Evolutionary conservation across 2,329 filamentous ascomycete species (phyloP), one percentile per base, ranked within the genome.

Genomic region (Sarocladium oryzae): DNA sequence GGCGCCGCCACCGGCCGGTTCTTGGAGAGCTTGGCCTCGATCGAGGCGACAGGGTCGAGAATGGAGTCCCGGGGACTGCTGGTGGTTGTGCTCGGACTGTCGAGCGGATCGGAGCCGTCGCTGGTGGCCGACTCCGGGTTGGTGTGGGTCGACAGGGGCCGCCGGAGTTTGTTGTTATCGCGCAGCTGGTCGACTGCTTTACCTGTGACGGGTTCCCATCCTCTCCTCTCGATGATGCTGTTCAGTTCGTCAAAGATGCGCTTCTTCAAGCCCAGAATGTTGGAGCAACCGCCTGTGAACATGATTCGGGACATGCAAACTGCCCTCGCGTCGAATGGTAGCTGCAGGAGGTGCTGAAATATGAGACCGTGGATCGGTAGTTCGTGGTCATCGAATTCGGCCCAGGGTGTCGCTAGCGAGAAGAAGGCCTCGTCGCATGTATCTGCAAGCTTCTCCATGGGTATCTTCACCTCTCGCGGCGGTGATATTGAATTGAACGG

Each of bases 251-350:
- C 79, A 28, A 96, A 69, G 33, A 96, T 77, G 23, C 92, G 82
- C 21, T 78, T 75, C 57, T 88, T 89, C 23, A 99, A 70, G 1
- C 93, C 93, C 1, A 91, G 78, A 8, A 96, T 82, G 23, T 79
- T 79, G 5, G 89, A 83, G 45, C 86, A 86, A 2, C 89, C 89
- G 28, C 93, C 93, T 0, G 85, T 86, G 61, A 99, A 87, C 15
- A 96, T 74, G 41, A 97, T 87, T 35, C 92, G 86, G 1, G 90
- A 84, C 83, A 96, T 93, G 66, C 92, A 96, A 4, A 85, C 70
- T 1, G 87, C 85, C 21, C 93, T 83, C 3, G 91, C 83, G 66
- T 99, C 93, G 3, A 92, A 71, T 0, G 90, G 88, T 1, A 96
- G 74, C 7, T 81, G 76, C 1, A 95, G 74, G 1, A 99, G 77